Evolutionary conservation across 1,139 yeast genomes (phyloP), one percentile per base, ranked within the genome.

Genomic region (Lodderomyces margitis): DNA sequence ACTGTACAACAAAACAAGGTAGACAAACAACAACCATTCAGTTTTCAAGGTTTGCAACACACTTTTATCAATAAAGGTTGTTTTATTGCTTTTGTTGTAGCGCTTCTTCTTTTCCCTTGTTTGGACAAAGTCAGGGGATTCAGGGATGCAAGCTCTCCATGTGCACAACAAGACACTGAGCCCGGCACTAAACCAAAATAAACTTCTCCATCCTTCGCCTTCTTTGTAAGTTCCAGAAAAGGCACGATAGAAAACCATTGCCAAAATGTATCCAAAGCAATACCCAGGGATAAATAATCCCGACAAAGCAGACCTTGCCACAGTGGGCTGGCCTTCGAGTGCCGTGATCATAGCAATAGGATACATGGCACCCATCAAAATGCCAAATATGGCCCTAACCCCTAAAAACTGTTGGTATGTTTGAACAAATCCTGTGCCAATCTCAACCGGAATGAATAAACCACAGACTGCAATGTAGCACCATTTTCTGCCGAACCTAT

Each of bases 181-280:
- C 21, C 91, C 86, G 19, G 94, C 81, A 40, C 86, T 79, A 54
- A 87, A 84, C 89, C 94, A 86, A 60, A 81, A 83, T 49, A 86
- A 68, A 1, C 88, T 75, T 56, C 94, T 74, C 95, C 95, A 87
- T 1, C 78, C 74, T 51, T 56, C 58, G 23, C 52, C 52, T 4
- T 39, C 41, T 78, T 75, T 43, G 82, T 54, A 79, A 17, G 86
- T 81, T 49, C 74, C 69, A 50, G 88, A 87, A 57, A 80, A 85
- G 47, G 69, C 69, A 41, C 72, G 52, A 48, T 56, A 63, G 50
- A 66, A 68, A 1, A 65, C 58, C 37, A 64, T 65, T 0, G 68
- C 72, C 28, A 68, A 50, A 21, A 66, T 58, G 45, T 65, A 67
- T 17, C 74, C 74, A 27, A 67, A 56, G 17, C 65, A 66, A 41